Evolutionary conservation across 441 rosid species (phyloP), one percentile per base, ranked within the genome.

Genomic region (Croton laevigatus): DNA sequence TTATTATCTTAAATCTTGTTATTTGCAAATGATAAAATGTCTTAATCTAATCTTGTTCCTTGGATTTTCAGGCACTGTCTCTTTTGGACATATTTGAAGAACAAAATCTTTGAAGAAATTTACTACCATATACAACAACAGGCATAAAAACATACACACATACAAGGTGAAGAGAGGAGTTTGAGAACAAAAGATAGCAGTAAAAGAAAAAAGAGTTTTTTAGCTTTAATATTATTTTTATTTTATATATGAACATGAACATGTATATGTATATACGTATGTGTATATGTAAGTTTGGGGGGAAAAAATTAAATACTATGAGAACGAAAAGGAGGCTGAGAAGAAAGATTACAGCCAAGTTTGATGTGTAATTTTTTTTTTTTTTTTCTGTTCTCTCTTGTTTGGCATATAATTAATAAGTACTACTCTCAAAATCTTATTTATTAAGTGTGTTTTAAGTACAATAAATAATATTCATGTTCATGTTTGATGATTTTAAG

Each of bases 51-150:
- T 67, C 19, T 10, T 23, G 34, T 69, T 38, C 36, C 52, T 22
- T 49, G 60, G 38, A 20, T 64, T 20, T 71, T 70, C 89, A 92
- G 98, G 98, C 90, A 0, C 86, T 91, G 13, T 87, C 97, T 64
- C 94, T 94, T 6, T 62, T 94, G 90, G 98, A 94, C 80, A 88
- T 90, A 69, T 91, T 94, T 81, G 86, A 55, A 5, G 92, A 80
- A 9, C 88, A 91, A 66, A 71, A 80, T 71, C 62, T 83, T 13
- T 75, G 74, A 79, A 66, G 32, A 65, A 3, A 44, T 36, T 12
- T 37, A 1, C 32, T 1, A 44, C 38, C 19, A 22, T 27, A 62
- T 19, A 27, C 32, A 27, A 27, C 32, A 27, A 45, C 70, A 59
- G 20, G 40, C 59, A 37, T 44, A 75, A 59, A 58, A n/a, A 27